Percentiles rank a stretch among this genome's conserved stretches.
Conservation (phyloP, 805 yeast species). For the Kluyveromyces dobzhanskii region DNA sequence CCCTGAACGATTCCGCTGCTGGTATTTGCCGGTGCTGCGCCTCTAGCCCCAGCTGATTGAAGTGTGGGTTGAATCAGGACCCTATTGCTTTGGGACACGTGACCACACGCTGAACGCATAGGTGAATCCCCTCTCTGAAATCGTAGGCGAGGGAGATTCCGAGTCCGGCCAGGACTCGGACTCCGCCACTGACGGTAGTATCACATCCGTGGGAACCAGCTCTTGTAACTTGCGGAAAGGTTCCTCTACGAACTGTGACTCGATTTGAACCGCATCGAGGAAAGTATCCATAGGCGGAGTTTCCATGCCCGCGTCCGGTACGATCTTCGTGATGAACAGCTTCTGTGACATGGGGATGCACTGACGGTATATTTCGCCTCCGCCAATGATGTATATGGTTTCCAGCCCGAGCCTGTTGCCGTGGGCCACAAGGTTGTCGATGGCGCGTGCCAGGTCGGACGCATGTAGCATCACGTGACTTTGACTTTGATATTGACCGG, state of each 20-base stretch:
- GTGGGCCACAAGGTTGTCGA: slow-evolving; percentile 22
- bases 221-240: slow-evolving; percentile 14
- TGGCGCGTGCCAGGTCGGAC: slow-evolving; percentile 36
- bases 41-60: no score
- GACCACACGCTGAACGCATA: slow-evolving; percentile 58
- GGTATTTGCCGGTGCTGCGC: no score
- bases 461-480: slow-evolving; percentile 28
- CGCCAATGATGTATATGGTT: slow-evolving; percentile 80
- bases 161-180: not conserved
- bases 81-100: slow-evolving; percentile 6
- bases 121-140: slow-evolving; percentile 40
- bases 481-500: no score
- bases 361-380: slow-evolving; percentile 74
- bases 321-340: slow-evolving; percentile 64
- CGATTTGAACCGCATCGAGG: slow-evolving; percentile 32
- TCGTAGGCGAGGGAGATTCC: slow-evolving; percentile 16
- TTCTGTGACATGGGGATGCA: slow-evolving; percentile 41
- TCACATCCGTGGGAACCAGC: slow-evolving; percentile 17
- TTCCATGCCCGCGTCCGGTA: slow-evolving; percentile 21
- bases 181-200: slow-evolving; percentile 13
- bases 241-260: slow-evolving; percentile 1
- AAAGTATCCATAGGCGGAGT: slow-evolving; percentile 62
- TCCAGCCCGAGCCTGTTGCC: slow-evolving; percentile 32
- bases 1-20: no score
- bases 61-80: no score